Conservation (phyloP, 768 basidiomycete species). For the Aureoboletus auriporus region DNA sequence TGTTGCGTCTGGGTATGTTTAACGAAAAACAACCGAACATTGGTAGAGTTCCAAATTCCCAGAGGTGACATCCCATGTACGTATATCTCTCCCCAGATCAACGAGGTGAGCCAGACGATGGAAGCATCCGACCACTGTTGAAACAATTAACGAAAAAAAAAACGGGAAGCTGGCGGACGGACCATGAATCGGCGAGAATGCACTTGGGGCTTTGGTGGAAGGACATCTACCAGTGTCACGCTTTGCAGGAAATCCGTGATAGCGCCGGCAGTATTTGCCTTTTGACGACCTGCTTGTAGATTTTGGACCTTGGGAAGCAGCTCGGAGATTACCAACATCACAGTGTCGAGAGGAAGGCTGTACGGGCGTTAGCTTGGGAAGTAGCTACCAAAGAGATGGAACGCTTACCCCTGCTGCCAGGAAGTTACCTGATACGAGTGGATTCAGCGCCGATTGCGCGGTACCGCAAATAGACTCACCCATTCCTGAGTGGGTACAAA, state of each 20-base stretch:
- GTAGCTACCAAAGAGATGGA: neutral
- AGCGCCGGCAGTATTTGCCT: constrained; percentile 58
- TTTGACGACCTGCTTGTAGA: constrained; percentile 63
- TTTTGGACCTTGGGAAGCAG: constrained; percentile 82
- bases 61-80: constrained; percentile 84
- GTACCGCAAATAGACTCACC: constrained; percentile 43
- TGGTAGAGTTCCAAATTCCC: constrained; percentile 88
- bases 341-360: constrained; percentile 84
- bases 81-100: constrained; percentile 96
- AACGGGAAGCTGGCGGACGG: constrained; percentile 23
- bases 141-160: neutral
- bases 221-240: constrained; percentile 63
- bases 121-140: constrained; percentile 89
- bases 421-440: constrained; percentile 61
- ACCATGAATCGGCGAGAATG: constrained; percentile 75
- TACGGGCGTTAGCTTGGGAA: constrained; percentile 7
- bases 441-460: constrained; percentile 1
- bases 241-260: constrained; percentile 74
- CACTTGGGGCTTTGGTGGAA: constrained; percentile 67
- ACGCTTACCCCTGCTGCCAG: constrained; percentile 88
- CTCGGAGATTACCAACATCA: constrained; percentile 87
- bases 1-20: constrained; percentile 74
- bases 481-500: constrained; percentile 97
- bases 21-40: constrained; percentile 86
- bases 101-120: constrained; percentile 85